Conservation (phyloP, 78 protist species). For the Dictyostelium intermedium region DNA sequence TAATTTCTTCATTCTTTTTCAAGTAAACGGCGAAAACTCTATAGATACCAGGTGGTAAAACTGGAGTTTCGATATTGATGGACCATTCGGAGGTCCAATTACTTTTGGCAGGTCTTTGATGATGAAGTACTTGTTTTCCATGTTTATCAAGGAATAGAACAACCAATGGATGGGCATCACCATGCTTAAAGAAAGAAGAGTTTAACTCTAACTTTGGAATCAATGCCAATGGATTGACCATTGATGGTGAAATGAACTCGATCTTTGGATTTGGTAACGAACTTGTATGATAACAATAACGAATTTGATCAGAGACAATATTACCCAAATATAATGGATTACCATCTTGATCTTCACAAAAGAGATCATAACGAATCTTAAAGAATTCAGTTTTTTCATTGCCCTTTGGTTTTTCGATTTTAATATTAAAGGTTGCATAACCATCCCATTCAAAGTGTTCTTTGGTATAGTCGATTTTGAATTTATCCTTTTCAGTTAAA, state of each 20-base stretch:
- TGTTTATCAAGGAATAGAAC: background rate
- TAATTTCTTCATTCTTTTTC: conserved; percentile 5
- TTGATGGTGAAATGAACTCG: background rate
- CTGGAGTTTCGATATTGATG: background rate
- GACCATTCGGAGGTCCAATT: conserved; percentile 23
- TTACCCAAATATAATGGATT: background rate
- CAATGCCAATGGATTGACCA: background rate
- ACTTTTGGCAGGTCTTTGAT: background rate
- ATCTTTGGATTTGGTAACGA: conserved; percentile 18
- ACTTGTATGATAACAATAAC: conserved; percentile 5
- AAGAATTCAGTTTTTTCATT: conserved; percentile 10
- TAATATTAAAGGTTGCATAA: background rate
- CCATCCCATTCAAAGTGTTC: conserved; percentile 4
- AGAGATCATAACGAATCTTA: background rate
- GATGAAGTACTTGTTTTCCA: background rate
- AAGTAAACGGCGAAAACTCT: background rate
- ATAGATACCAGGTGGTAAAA: background rate
- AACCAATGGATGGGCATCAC: conserved; percentile 7
- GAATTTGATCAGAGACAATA: background rate
- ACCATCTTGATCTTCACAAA: conserved; percentile 5
- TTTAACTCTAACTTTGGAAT: background rate
- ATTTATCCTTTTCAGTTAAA: conserved; percentile 9
- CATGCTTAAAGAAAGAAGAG: conserved; percentile 1
- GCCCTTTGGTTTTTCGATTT: conserved; percentile 7
- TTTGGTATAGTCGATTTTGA: conserved; percentile 13